Base-by-base conservation (phyloP, 176 grass and related monocot genomes). In the Oryza longistaminata region DNA sequence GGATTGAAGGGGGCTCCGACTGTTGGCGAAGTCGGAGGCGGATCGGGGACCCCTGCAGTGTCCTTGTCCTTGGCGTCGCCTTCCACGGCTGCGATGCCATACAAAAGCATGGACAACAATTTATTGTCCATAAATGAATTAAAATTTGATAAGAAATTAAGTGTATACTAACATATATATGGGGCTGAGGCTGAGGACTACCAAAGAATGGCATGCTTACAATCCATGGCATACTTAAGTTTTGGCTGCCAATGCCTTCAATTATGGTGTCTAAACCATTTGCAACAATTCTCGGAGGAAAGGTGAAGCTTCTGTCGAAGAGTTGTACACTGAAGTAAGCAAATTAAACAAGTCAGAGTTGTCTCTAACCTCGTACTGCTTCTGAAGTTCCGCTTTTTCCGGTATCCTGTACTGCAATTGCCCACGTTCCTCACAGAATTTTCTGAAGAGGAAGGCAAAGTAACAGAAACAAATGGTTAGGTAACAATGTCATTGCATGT, bases 321-420 rank as follows among this genome's bases (percentile, higher is more conserved):
- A 62, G 55, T 7, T 62, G 58, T 10, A 37, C 34, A 37, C n/a
- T 11, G 16, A 58, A 58, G 52, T 1, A 58, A 62, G 8, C 21
- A 24, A 62, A 22, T 62, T 13, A 24, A 62, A 62, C 7, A 10
- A 24, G 13, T 58, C 7, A 35, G 53, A 62, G n/a, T 10, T 62
- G 58, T 62, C 58, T 62, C 58, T 62, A 24, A 62, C 58, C 19
- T 62, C 9, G 6, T 62, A 62, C 8, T 62, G 26, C 0, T 9
- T 0, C 2, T 3, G 0, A 8, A 97, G 72, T 0, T 42, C 7
- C 0, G 61, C 1, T 69, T 46, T 93, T 0, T n/a, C 0, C 70
- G 91, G 94, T 80, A 93, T 75, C 33, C 72, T 61, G 85, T 89
- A 81, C 75, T 92, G 91, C 62, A 93, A 24, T 80, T 86, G 86